Base-by-base conservation (phyloP, 2,329 filamentous ascomycete species). In the Ophiostoma piceae region DNA sequence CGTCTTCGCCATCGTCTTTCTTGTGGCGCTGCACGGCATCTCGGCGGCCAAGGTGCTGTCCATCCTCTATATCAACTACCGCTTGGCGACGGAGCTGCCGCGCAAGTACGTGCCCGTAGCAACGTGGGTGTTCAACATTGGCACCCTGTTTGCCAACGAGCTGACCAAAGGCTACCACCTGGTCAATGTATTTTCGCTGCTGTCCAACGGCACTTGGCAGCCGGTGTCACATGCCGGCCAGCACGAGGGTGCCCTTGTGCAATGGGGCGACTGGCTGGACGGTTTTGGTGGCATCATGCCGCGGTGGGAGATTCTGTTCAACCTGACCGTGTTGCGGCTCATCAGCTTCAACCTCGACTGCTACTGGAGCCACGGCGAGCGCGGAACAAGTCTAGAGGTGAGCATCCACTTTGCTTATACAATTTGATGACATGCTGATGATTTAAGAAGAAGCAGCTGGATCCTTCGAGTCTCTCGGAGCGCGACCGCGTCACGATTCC, bases 321-420 rank as follows among this genome's bases (percentile, higher is more conserved):
- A 99, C 76, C 88, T 99, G 72, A 97, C 94, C 2, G 90, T 98
- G 35, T 82, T 99, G 70, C 89, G 95, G 5, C 83, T 98, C 66
- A 93, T 99, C 75, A 97, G 94, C 78, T 99, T 97, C 84, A 98
- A 98, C 78, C 80, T 99, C 77, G 95, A 99, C 79, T 94, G 96
- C 78, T 94, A 96, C 78, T 99, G 95, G 94, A 95, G 92, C 75
- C 79, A 91, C 2, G 88, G 91, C 73, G 84, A 87, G 71, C 81
- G 85, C 54, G 80, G 79, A 71, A 82, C 85, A 37, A 94, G 87
- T 75, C 84, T 97, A 60, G 94, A 98, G 89, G 95, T 98, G 87
- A 29, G 26, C 26, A 29, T 78, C 87, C 3, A 35, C 5, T 35
- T 35, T 3, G 5, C 1, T 35, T 35, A 3, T 35, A 5, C 5